Evolutionary conservation across 2,329 filamentous ascomycete species (phyloP), one percentile per base, ranked within the genome.

Genomic region (Ilyonectria robusta): DNA sequence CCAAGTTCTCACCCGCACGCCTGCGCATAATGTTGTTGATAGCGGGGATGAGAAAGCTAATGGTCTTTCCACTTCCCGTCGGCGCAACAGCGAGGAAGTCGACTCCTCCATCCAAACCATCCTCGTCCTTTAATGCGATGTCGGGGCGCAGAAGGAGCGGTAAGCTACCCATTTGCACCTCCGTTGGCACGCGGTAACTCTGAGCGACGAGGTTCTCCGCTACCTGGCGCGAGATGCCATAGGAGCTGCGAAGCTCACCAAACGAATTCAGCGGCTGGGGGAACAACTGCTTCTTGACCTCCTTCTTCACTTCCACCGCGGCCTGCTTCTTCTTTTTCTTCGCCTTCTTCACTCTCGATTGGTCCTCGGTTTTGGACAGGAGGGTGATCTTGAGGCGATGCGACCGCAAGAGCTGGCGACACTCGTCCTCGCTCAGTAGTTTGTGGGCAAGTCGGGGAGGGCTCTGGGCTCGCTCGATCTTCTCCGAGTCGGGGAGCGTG

Each of bases 21-120:
- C 87, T 82, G 67, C 87, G 85, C 72, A 93, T 84, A 47, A 97
- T 90, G 51, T 89, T 87, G 77, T 97, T 92, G 73, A 99, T 90
- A 3, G 94, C 87, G 0, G 95, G 95, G 47, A 99, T 93, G 75
- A 98, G 81, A 76, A 98, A 99, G 19, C 94, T 94, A 70, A 99
- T 84, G 0, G 96, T 99, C 85, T 99, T 99, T 50, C 96, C 96
- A 79, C 95, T 98, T 26, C 96, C 96, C 0, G 96, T 99, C 1
- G 96, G 96, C 3, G 96, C 96, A 48, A 98, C 91, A 0, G 94
- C 93, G 69, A 99, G 81, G 44, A 99, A 89, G 83, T 99, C 92
- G 5, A 95, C 84, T 9, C 79, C 79, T 15, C 71, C 65, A 3
- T 77, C 76, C 21, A 84, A 65, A 21, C 81, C 79, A 23, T 76